These are phyloP conservation scores for Didymella pinodella DNA, from an alignment of 2,329 filamentous ascomycete species.

Conservation along the genomic window DNA sequence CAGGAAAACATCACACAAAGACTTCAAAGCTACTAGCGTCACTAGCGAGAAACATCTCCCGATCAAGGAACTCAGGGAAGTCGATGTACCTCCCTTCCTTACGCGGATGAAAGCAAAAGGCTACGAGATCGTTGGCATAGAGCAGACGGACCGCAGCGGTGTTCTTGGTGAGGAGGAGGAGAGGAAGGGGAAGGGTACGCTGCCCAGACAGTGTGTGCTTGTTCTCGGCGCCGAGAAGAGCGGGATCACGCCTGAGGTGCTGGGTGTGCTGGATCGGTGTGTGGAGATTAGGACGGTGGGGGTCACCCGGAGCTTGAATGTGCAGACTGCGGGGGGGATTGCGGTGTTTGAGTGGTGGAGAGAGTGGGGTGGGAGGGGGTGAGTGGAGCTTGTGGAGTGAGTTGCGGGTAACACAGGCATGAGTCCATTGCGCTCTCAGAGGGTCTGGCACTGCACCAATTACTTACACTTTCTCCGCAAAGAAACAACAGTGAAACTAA, in stretches of 20 bases:
- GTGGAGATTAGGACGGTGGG: slow-evolving; percentile 63
- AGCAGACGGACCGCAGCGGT: slow-evolving; percentile 61
- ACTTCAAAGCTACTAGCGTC: slow-evolving; percentile 60
- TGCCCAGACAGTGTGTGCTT: slow-evolving; percentile 54
- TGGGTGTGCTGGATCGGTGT: slow-evolving; percentile 60
- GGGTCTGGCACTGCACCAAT: too few relatives aligned
- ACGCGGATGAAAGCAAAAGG: slow-evolving; percentile 55
- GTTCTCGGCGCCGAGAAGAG: slow-evolving; percentile 62
- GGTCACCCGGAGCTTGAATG: slow-evolving; percentile 63
- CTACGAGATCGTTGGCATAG: slow-evolving; percentile 61
- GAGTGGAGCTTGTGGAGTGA: neutral
- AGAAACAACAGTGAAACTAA: too few relatives aligned
- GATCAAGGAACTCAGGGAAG: slow-evolving; percentile 51
- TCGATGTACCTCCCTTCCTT: slow-evolving; percentile 50
- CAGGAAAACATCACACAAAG: slow-evolving; percentile 53
- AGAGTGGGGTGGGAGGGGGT: slow-evolving; percentile 46
- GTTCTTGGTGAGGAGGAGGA: slow-evolving; percentile 50
- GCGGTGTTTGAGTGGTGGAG: slow-evolving; percentile 62
- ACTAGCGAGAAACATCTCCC: slow-evolving; percentile 59
- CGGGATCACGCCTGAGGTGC: slow-evolving; percentile 58
- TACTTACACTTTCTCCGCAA: too few relatives aligned
- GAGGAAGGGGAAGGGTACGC: slow-evolving; percentile 33
- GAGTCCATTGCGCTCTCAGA: too few relatives aligned
- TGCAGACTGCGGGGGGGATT: slow-evolving; percentile 62
- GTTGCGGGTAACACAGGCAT: too few relatives aligned